Evolutionary conservation across 352 stramenopile genomes (phyloP).

Genomic region (Phytophthora lateralis): DNA sequence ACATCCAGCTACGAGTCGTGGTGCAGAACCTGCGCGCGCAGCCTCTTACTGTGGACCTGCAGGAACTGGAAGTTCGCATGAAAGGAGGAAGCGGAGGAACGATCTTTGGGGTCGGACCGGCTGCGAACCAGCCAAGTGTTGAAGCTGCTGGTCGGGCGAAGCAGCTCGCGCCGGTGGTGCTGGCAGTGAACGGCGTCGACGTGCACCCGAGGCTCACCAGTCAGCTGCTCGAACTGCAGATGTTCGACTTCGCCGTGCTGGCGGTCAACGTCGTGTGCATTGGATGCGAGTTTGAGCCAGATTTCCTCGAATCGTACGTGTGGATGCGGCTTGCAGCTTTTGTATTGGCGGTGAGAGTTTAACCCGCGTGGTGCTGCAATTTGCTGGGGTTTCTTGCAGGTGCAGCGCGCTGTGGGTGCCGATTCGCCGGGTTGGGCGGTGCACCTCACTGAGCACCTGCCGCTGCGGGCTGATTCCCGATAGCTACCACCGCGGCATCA

Average conservation of each 20-base stretch:
- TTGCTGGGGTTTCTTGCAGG: not conserved
- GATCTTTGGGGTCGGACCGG: slow-evolving; percentile 41
- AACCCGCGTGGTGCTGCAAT: not conserved
- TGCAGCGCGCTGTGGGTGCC: slow-evolving; percentile 71
- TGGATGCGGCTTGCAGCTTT: not conserved
- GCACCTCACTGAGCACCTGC: slow-evolving; percentile 56
- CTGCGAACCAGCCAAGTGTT: slow-evolving; percentile 14
- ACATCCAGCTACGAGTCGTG: slow-evolving; percentile 71
- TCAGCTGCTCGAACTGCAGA: slow-evolving; percentile 49
- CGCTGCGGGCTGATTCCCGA: slow-evolving; percentile 76
- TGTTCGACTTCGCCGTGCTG: slow-evolving; percentile 76
- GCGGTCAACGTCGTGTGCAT: slow-evolving; percentile 64
- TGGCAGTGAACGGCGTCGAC: slow-evolving; percentile 63
- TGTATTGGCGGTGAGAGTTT: not conserved
- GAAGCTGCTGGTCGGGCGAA: slow-evolving; percentile 12
- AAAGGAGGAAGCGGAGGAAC: slow-evolving; percentile 63
- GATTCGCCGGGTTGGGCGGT: slow-evolving; percentile 60
- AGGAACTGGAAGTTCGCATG: slow-evolving; percentile 70
- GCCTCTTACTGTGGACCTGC: slow-evolving; percentile 60
- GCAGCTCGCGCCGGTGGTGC: slow-evolving; percentile 49
- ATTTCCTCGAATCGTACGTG: slow-evolving; percentile 65
- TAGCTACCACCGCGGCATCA: slow-evolving; percentile 71
- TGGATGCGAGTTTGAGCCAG: slow-evolving; percentile 75
- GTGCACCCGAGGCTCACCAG: slow-evolving; percentile 30
- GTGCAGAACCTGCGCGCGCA: slow-evolving; percentile 71